Conservation (phyloP, 1,139 yeast genomes). For the Scheffersomyces titani region DNA sequence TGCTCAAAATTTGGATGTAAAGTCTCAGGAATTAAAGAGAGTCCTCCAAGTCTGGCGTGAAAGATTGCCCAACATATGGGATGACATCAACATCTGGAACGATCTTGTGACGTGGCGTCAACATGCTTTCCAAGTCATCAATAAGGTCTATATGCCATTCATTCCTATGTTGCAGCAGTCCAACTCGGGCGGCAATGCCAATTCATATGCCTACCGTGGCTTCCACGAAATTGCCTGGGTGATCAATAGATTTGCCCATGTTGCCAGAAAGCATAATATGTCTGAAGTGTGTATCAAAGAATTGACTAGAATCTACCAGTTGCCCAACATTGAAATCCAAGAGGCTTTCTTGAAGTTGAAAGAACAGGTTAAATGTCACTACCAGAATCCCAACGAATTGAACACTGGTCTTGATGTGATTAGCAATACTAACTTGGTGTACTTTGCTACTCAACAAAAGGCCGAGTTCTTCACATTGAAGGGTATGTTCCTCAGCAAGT, state of each 20-base stretch:
- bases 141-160: conserved; percentile 90
- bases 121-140: conserved; percentile 96
- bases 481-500: conserved; percentile 95
- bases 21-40: conserved; percentile 90
- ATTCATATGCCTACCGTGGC: conserved; percentile 94
- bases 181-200: conserved; percentile 70
- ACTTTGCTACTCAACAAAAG: conserved; percentile 95
- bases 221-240: conserved; percentile 99
- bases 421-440: conserved; percentile 91
- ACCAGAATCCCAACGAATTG: conserved; percentile 81
- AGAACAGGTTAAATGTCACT: conserved; percentile 97
- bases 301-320: conserved; percentile 87
- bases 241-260: conserved; percentile 96
- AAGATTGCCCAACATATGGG: conserved; percentile 94
- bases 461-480: conserved; percentile 96
- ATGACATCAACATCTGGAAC: conserved; percentile 96
- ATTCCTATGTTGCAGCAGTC: conserved; percentile 84
- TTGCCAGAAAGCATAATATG: conserved; percentile 95
- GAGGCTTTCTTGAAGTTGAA: conserved; percentile 94
- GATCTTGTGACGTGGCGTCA: conserved; percentile 98
- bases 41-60: conserved; percentile 98
- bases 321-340: conserved; percentile 97
- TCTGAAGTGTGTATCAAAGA: conserved; percentile 95
- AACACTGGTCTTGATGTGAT: conserved; percentile 96
- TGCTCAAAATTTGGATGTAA: conserved; percentile 87